A percentile compares a stretch with the other conserved stretches of the same genome.
phyloP scores from a whole-genome alignment of 306 rosid species.

The Quercus agrifolia region DNA sequence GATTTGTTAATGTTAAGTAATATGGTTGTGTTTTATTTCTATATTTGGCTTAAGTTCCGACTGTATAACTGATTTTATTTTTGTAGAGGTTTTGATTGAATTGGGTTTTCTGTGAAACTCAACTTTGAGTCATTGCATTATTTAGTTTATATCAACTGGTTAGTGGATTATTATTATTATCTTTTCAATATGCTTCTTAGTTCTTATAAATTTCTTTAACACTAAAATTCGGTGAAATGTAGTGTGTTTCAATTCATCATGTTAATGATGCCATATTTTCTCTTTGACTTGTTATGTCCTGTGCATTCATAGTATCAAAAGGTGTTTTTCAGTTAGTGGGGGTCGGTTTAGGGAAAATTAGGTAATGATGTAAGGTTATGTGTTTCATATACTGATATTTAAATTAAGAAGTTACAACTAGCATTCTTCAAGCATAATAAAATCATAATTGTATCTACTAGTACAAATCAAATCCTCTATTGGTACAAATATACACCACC shows the following conservation, averaged over 20 bases:
- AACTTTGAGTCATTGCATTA: not conserved
- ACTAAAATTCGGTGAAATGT: not conserved
- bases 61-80: too few relatives aligned
- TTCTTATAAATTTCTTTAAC: not conserved
- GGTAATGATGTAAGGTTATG: too few relatives aligned
- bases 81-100: not conserved
- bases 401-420: too few relatives aligned
- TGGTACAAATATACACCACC: conserved; percentile 37
- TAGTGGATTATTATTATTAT: not conserved
- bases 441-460: too few relatives aligned
- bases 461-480: not conserved
- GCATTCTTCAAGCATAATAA: too few relatives aligned
- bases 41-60: not conserved
- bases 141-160: not conserved
- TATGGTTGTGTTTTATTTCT: not conserved
- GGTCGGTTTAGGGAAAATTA: too few relatives aligned
- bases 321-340: too few relatives aligned
- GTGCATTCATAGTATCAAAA: too few relatives aligned
- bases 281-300: not conserved
- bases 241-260: not conserved
- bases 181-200: not conserved
- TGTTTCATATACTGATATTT: too few relatives aligned
- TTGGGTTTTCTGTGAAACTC: not conserved
- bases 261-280: not conserved
- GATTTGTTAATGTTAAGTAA: too few relatives aligned